These are phyloP conservation scores for Rhypophila decipiens DNA, from an alignment of 495 filamentous ascomycete species.

Conservation along the genomic window DNA sequence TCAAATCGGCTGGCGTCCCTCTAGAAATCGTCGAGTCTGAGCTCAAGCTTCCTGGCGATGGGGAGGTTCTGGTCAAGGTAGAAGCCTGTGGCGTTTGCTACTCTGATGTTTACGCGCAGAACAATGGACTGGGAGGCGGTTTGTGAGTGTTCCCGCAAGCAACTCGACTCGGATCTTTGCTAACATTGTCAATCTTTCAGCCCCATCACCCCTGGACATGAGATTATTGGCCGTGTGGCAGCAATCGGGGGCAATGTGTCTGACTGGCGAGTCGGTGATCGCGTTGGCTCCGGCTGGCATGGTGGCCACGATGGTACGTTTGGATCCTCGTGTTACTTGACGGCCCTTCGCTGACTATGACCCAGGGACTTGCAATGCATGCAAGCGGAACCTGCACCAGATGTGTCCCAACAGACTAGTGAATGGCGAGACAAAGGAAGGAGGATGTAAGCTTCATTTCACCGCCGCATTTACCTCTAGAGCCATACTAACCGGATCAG, in stretches of 20 bases:
- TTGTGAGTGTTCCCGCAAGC: conserved; percentile 17
- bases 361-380: conserved; percentile 6
- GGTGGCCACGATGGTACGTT: conserved; percentile 24
- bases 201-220: conserved; percentile 45
- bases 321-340: background rate
- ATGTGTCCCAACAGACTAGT: conserved; percentile 46
- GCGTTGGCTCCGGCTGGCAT: conserved; percentile 35
- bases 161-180: background rate
- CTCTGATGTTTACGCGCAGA: conserved; percentile 69
- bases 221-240: conserved; percentile 44
- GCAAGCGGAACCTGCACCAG: conserved; percentile 42
- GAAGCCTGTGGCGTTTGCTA: conserved; percentile 69
- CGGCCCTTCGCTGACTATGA: background rate
- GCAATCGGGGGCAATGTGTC: conserved; percentile 46
- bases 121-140: conserved; percentile 64
- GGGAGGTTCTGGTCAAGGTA: conserved; percentile 64
- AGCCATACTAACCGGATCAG: background rate
- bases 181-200: background rate
- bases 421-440: conserved; percentile 48
- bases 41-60: conserved; percentile 58
- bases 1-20: conserved; percentile 1
- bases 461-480: background rate
- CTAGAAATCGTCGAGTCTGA: conserved; percentile 10
- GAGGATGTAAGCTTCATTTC: conserved; percentile 34
- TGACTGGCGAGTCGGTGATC: conserved; percentile 36